Evolutionary conservation across 2,329 filamentous ascomycete genomes (phyloP), one percentile per base, ranked within the genome.

Genomic region (Cephalotrichum gorgonifer): DNA sequence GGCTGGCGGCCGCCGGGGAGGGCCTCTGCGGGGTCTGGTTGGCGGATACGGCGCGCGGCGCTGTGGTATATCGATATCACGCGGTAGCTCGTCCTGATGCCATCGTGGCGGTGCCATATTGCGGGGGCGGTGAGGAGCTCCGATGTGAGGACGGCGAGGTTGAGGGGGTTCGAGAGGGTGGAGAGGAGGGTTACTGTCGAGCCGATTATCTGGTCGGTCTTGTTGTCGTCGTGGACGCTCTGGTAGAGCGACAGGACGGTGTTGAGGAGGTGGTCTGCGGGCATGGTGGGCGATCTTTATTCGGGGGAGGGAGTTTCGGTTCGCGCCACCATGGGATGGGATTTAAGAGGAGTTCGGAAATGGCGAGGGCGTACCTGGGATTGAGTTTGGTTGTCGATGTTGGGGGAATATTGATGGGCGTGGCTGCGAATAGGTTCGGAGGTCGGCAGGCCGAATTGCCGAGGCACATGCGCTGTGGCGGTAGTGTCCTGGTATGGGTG

Each of bases 21-120:
- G 56, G 50, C 44, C 59, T 56, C 30, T 60, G 53, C 20, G 53
- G 48, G 51, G 48, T 61, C 56, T 60, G 67, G 55, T 31, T 70
- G 69, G 54, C 71, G 74, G 38, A 81, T 70, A 54, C 74, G 74
- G 44, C 70, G 64, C 3, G 76, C 78, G 27, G 85, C 83, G 4
- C 80, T 78, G 64, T 87, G 84, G 69, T 81, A 88, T 54, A 88
- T 76, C 65, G 81, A 80, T 55, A 89, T 74, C 54, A 86, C 72
- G 54, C 80, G 78, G 54, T 84, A 72, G 52, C 80, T 81, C 2
- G 77, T 79, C 14, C 73, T 74, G 31, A 87, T 68, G 8, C 77
- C 79, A 50, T 83, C 74, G 9, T 75, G 75, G 58, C 72, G 66
- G 51, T 68, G 64, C 85, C 85, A 90, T 63, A 89, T 73, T 8